Evolutionary conservation across 192 early-diverging fungal species (phyloP), one percentile per base, ranked within the genome.

Genomic region (Pilobolus umbonatus): DNA sequence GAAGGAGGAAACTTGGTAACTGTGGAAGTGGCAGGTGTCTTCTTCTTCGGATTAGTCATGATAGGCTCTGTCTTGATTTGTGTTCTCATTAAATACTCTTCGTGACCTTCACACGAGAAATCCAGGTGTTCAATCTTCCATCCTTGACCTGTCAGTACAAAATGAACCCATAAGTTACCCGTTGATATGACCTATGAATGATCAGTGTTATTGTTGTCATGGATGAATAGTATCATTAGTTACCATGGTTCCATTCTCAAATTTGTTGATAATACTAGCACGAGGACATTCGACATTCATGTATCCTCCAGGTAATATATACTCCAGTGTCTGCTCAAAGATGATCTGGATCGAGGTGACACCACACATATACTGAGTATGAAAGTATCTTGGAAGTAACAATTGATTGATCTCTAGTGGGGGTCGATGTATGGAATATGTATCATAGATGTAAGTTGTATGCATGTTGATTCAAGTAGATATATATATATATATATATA

Each of bases 61-160:
- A 26, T 3, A 1, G 21, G 28, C 3, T 55, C 24, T n/a, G 34
- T 22, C 0, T 11, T 19, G 11, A 36, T 36, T 32, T 35, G 17
- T 4, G 1, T 15, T 50, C 46, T 32, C 4, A 30, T 7, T 0
- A 51, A 32, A 11, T 39, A 61, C 39, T 61, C 60, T 12, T 61
- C 49, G 1, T 61, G 60, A 3, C 49, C 60, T 31, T 61, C 38
- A 32, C 26, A 61, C 8, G 26, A 19, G 43, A 61, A 61, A 42
- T 61, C 60, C n/a, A 61, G 26, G 14, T 61, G 35, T 28, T 50
- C 60, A 10, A 61, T 61, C n/a, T 61, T 61, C 60, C 60, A 51
- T 22, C 35, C 32, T n/a, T 38, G 48, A 19, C 22, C 14, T 8
- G 48, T 40, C 36, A 50, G 0, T 4, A 32, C 19, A 52, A 61